These are phyloP conservation scores for Euryodendron excelsum DNA, from an alignment of 148 eudicot species.

Conservation along the genomic window DNA sequence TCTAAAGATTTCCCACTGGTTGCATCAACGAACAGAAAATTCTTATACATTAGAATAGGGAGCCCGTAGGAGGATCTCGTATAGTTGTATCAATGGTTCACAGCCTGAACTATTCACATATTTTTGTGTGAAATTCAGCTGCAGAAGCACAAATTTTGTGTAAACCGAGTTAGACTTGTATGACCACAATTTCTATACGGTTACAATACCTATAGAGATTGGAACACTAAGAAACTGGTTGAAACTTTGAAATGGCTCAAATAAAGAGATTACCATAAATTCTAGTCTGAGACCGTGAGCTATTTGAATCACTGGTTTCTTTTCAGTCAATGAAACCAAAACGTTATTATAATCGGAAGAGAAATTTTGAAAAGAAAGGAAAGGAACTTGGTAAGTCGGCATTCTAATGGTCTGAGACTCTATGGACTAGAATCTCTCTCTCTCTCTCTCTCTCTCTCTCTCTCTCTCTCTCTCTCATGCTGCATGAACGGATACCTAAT, in stretches of 20 bases:
- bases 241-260: neutral
- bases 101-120: conserved; percentile 47
- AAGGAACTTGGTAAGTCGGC: too few species aligned
- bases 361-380: too few species aligned
- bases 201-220: too few species aligned
- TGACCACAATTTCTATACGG: neutral
- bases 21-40: too few species aligned
- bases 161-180: neutral
- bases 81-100: conserved; percentile 80
- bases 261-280: neutral
- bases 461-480: too few species aligned
- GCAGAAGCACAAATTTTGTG: neutral
- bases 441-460: too few species aligned
- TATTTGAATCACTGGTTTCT: neutral
- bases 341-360: too few species aligned
- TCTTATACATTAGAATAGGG: too few species aligned
- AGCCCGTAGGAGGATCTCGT: conserved; percentile 70
- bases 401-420: too few species aligned
- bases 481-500: too few species aligned
- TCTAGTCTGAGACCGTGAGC: neutral
- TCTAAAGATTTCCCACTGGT: too few species aligned
- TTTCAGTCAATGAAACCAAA: neutral
- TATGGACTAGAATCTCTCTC: too few species aligned
- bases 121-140: neutral
- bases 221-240: neutral